Evolutionary conservation across 2,329 filamentous ascomycete species (phyloP), one percentile per base, ranked within the genome.

Genomic region (Pseudogymnoascus sp.): DNA sequence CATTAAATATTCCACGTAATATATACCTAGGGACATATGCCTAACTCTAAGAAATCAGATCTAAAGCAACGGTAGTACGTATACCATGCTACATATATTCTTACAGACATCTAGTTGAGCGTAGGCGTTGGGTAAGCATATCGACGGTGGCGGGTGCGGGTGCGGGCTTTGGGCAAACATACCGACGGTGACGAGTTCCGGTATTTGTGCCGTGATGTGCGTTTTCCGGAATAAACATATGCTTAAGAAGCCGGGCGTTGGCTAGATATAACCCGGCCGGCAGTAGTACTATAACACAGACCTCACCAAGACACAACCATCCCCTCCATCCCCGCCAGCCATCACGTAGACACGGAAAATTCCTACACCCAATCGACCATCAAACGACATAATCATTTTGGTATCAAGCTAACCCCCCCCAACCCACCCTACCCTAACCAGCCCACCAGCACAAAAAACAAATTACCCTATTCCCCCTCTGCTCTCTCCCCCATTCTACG

Each of bases 361-460:
- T 50, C 21, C 7, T n/a, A 26, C 7, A 24, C 24, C 24, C 24
- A 24, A 4, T 24, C 24, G 24, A 24, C 24, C 13, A 47, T 47
- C 42, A n/a, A 47, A 33, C 47, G 31, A 26, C 5, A 56, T 56
- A 29, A 33, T 33, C 29, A 33, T n/a, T n/a, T 56, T 56, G 26
- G 50, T 56, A 56, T 56, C 50, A 56, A 33, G 50, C 50, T 56
- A 56, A 56, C n/a, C n/a, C n/a, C 19, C 50, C 19, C n/a, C 29
- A 31, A 2, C 33, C 14, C 16, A 4, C 11, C 2, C 5, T 33
- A 31, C 4, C 26, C 26, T 26, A 4, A 24, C 37, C 4, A 14
- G 1, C 1, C 26, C 47, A 10, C 14, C 19, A 3, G 40, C 40
- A 24, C 40, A n/a, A 24, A 13, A 6, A 24, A 21, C 40, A 44